Evolutionary conservation across 139 green algal species (phyloP).

Genomic region (Picochlorum sp.): DNA sequence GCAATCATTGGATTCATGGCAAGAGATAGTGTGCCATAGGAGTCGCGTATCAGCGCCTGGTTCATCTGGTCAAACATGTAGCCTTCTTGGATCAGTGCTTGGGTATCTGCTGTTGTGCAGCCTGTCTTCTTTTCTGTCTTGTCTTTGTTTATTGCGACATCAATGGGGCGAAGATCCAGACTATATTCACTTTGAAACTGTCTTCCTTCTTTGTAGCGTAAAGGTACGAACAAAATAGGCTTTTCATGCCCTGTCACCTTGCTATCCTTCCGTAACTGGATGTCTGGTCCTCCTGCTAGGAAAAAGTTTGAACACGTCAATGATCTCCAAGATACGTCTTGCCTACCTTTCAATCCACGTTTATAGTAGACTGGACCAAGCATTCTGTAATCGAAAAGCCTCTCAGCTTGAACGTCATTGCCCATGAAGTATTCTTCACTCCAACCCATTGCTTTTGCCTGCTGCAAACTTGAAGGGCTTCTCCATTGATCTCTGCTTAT

Average conservation of each 20-base stretch:
- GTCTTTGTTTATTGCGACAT: no score
- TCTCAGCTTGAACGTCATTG: conserved; percentile 53
- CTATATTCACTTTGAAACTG: no score
- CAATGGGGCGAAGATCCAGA: no score
- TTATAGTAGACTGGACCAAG: conserved; percentile 11
- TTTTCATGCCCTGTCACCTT: no score
- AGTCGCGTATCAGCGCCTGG: conserved; percentile 35
- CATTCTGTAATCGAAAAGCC: conserved; percentile 54
- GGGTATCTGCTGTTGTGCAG: conserved; percentile 36
- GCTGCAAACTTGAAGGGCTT: not conserved
- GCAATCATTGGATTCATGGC: conserved; percentile 18
- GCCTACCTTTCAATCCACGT: no score
- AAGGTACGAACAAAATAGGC: no score
- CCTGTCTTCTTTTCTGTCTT: not conserved
- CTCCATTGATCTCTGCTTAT: conserved; percentile 32
- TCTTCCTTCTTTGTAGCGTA: no score
- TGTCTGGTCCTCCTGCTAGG: no score
- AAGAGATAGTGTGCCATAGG: conserved; percentile 40
- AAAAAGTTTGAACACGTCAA: no score
- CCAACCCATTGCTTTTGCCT: conserved; percentile 21
- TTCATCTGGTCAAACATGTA: conserved; percentile 31
- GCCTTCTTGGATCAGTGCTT: conserved; percentile 14
- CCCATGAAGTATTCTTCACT: conserved; percentile 16
- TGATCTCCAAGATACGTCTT: no score
- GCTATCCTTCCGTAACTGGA: no score